These are phyloP conservation scores for Geotrichum klebahnii DNA, from an alignment of 1,139 yeast species.

Conservation along the genomic window DNA sequence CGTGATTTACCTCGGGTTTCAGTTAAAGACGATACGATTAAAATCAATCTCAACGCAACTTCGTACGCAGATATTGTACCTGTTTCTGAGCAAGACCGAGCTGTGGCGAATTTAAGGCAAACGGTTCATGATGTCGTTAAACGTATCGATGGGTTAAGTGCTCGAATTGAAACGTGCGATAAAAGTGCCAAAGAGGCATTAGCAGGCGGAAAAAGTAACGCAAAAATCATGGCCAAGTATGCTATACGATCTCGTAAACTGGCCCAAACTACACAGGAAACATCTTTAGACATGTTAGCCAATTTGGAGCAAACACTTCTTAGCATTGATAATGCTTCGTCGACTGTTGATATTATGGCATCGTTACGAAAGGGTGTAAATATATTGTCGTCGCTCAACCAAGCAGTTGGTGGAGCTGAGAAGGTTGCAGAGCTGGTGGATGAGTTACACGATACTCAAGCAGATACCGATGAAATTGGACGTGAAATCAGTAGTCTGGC, in stretches of 20 bases:
- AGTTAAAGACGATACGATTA: conserved; percentile 27
- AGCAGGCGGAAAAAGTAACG: conserved; percentile 25
- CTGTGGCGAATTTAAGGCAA: conserved; percentile 34
- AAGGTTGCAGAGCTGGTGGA: conserved; percentile 39
- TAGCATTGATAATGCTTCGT: conserved; percentile 33
- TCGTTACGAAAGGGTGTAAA: conserved; percentile 36
- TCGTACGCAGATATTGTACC: conserved; percentile 14
- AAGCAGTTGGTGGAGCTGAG: conserved; percentile 38
- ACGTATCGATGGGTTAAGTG: conserved; percentile 31
- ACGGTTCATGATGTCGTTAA: conserved; percentile 30
- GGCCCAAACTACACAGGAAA: conserved; percentile 33
- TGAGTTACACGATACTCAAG: conserved; percentile 35
- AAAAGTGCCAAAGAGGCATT: conserved; percentile 31
- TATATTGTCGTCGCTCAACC: conserved; percentile 35
- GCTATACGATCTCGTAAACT: conserved; percentile 31
- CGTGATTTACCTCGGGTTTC: conserved; percentile 30
- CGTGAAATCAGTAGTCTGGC: conserved; percentile 31
- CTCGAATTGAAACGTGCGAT: conserved; percentile 27
- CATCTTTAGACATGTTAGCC: conserved; percentile 32
- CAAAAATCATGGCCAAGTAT: conserved; percentile 33
- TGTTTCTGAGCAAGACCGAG: conserved; percentile 35
- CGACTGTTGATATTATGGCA: conserved; percentile 30
- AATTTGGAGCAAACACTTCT: conserved; percentile 37
- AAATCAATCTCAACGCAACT: conserved; percentile 23
- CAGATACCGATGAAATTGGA: conserved; percentile 37